Base-by-base conservation (phyloP, 176 grass and related monocot species). In the Zoysia japonica region DNA sequence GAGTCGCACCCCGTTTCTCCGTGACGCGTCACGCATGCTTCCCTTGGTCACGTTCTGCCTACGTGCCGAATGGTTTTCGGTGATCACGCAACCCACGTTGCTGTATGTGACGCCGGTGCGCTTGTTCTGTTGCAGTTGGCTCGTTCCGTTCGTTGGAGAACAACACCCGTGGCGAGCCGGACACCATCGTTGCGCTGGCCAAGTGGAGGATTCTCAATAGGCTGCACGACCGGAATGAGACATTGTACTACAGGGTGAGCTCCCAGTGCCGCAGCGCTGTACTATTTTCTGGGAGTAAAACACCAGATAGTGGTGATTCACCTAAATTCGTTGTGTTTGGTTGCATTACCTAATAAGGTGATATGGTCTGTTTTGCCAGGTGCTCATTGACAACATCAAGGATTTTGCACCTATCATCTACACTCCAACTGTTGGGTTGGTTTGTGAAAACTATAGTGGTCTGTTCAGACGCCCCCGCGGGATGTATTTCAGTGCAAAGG, bases 171-270 rank as follows among this genome's bases (percentile, higher is more conserved):
- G 90, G 92, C 2, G 92, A 93, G 85, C 83, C 79, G 2, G 84
- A 84, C 4, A 77, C 86, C 68, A 65, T 90, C n/a, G 72, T 95
- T 62, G 82, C 96, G 69, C 71, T 98, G 70, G 96, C 96, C 71
- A 98, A 98, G 54, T 99, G 96, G 96, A 89, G 96, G 87, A 99
- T 99, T 84, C 86, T 99, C 19, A 99, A 99, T 74, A 94, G 92
- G 79, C 70, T 99, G 75, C 96, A 99, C 88, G 96, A 99, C 75
- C 73, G 96, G 70, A 99, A 99, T 52, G 96, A 93, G 88, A 99
- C 96, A 8, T 38, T 99, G 65, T 99, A 99, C 87, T 99, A 93
- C 84, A 89, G 92, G 90, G 96, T 99, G 80, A 90, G 91, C 86
- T 69, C 52, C 43, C 66, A 35, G 7, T 60, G 42, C 35, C 28